phyloP scores from a whole-genome alignment of 192 early-diverging fungal species.

The Rhizophagus prolifer region DNA sequence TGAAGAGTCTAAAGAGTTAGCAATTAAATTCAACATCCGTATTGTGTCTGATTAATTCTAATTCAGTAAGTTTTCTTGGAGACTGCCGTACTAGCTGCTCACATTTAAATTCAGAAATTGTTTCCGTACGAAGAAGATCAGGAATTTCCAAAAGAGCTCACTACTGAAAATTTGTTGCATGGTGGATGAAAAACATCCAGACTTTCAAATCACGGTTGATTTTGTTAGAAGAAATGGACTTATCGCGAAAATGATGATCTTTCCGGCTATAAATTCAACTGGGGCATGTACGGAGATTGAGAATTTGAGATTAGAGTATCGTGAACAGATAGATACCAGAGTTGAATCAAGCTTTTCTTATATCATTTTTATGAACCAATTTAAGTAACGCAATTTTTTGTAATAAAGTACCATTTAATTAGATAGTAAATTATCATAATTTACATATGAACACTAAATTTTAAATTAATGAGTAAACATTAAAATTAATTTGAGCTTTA shows the following conservation, averaged over 20 bases:
- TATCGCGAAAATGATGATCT: conserved; percentile 16
- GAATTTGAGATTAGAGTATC: neutral
- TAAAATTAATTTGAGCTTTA: too few species aligned
- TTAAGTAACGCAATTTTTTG: too few species aligned
- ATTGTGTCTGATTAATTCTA: conserved; percentile 20
- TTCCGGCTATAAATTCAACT: conserved; percentile 8
- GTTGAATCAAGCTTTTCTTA: conserved; percentile 17
- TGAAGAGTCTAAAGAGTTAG: conserved; percentile 7
- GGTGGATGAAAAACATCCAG: conserved; percentile 16
- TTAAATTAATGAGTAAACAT: too few species aligned
- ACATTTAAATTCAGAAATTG: too few species aligned
- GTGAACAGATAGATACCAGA: neutral
- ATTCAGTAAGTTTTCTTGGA: conserved; percentile 19
- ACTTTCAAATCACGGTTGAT: conserved; percentile 18
- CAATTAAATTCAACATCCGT: conserved; percentile 19
- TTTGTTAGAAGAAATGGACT: conserved; percentile 19
- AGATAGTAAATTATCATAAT: too few species aligned
- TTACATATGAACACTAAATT: too few species aligned
- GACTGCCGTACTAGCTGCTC: neutral
- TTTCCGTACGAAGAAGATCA: too few species aligned
- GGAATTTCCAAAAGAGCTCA: conserved; percentile 14
- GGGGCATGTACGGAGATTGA: conserved; percentile 4
- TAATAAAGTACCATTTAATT: too few species aligned
- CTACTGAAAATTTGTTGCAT: conserved; percentile 26
- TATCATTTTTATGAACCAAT: neutral